Conservation (phyloP, 2,329 filamentous ascomycete genomes). For the Phialemoniopsis sp. region DNA sequence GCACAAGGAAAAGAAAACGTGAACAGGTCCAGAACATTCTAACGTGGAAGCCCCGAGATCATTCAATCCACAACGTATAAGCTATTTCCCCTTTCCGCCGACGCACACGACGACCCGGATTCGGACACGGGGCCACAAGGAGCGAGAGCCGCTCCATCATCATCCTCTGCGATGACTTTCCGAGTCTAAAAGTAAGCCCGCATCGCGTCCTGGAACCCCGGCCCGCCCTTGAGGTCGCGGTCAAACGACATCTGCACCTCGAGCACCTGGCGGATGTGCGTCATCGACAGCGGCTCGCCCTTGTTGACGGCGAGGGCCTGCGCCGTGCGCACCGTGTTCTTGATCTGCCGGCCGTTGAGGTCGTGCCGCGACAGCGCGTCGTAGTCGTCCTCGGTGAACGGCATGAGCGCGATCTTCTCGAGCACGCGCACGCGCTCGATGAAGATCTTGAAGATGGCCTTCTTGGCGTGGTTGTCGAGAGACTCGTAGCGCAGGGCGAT, state of each 20-base stretch:
- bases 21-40: no score
- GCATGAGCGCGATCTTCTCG: slow-evolving; percentile 55
- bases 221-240: slow-evolving; percentile 74
- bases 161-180: no score
- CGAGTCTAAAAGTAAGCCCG: slow-evolving; percentile 61
- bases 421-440: slow-evolving; percentile 66
- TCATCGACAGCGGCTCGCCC: slow-evolving; percentile 66
- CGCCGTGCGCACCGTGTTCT: slow-evolving; percentile 80
- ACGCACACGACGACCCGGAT: no score
- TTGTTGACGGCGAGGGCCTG: slow-evolving; percentile 80
- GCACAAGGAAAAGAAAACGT: no score
- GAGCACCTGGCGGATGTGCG: slow-evolving; percentile 77
- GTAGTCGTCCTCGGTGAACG: slow-evolving; percentile 65
- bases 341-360: slow-evolving; percentile 67
- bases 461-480: slow-evolving; percentile 67
- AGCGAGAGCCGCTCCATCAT: no score
- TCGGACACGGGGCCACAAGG: no score
- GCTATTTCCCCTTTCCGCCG: no score
- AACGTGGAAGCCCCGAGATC: no score
- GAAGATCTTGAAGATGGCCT: slow-evolving; percentile 80
- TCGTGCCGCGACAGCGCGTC: slow-evolving; percentile 62
- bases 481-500: slow-evolving; percentile 79
- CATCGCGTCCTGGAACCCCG: slow-evolving; percentile 81
- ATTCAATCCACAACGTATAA: no score
- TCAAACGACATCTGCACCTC: slow-evolving; percentile 82